Conservation (phyloP, 768 basidiomycete genomes). For the Mrakia blollopis region DNA sequence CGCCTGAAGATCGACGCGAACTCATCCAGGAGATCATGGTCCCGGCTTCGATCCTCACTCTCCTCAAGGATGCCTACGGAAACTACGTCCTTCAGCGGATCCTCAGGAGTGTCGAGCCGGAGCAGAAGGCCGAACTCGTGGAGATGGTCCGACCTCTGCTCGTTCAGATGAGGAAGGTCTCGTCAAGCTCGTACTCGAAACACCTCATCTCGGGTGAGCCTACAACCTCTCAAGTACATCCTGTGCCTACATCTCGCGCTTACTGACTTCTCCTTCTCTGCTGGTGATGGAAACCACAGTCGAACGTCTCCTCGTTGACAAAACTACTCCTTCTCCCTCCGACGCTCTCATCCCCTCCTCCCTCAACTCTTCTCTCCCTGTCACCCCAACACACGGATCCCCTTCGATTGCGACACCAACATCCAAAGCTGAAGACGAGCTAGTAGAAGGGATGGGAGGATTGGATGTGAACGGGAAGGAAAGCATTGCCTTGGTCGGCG, state of each 20-base stretch:
- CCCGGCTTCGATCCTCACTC: slow-evolving; percentile 53
- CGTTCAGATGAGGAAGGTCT: slow-evolving; percentile 63
- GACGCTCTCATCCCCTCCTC: not conserved
- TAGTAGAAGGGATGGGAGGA: not conserved
- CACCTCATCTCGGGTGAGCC: slow-evolving; percentile 55
- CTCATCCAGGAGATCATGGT: slow-evolving; percentile 79
- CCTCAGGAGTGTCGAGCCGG: slow-evolving; percentile 60
- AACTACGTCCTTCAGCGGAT: slow-evolving; percentile 50
- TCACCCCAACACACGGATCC: not conserved
- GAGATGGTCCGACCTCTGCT: slow-evolving; percentile 63
- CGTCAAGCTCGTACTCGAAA: slow-evolving; percentile 64
- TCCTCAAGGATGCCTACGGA: slow-evolving; percentile 82
- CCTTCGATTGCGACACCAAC: not conserved
- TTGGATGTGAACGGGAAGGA: not conserved
- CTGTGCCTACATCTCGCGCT: no score
- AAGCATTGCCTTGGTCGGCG: not conserved
- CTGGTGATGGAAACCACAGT: not conserved
- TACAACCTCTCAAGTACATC: no score
- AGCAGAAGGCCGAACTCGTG: slow-evolving; percentile 65
- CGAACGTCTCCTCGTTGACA: not conserved
- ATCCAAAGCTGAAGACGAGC: not conserved
- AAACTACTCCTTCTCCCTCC: not conserved
- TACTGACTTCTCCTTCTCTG: not conserved
- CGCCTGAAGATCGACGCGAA: slow-evolving; percentile 58
- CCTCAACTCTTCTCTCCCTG: not conserved